These are phyloP conservation scores for Polytrichum formosum DNA, from an alignment of 225 moss, liverwort and hornwort genomes.

Conservation along the genomic window DNA sequence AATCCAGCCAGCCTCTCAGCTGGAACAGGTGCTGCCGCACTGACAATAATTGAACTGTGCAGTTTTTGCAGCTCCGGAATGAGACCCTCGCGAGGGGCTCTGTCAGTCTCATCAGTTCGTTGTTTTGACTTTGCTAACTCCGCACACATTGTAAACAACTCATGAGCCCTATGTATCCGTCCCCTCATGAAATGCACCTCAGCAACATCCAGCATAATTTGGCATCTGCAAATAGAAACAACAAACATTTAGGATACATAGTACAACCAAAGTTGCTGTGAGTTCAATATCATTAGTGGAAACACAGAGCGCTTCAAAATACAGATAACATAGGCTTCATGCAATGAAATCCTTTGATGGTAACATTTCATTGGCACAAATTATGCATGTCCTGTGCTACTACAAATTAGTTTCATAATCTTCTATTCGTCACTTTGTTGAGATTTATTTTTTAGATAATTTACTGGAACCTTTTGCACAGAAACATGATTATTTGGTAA, in stretches of 20 bases:
- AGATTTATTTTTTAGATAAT: too few species aligned
- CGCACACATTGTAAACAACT: constrained; percentile 70
- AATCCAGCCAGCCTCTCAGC: constrained; percentile 82
- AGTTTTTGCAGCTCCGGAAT: constrained; percentile 16
- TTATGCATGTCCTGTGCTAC: neutral
- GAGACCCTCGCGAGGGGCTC: constrained; percentile 8
- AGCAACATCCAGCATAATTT: constrained; percentile 83
- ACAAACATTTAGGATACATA: neutral
- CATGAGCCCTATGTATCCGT: constrained; percentile 76
- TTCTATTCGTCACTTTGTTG: too few species aligned
- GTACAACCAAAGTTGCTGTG: too few species aligned
- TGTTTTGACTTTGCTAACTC: constrained; percentile 37
- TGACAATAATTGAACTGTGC: constrained; percentile 6
- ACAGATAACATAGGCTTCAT: too few species aligned
- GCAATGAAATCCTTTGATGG: too few species aligned
- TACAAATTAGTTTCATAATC: too few species aligned
- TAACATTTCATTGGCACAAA: neutral
- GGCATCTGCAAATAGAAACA: constrained; percentile 42
- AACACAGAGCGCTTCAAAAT: too few species aligned
- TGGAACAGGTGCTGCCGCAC: constrained; percentile 52
- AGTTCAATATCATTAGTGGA: too few species aligned
- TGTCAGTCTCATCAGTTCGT: constrained; percentile 28
- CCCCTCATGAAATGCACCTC: constrained; percentile 99
- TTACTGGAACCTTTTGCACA: too few species aligned
- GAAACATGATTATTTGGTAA: too few species aligned